Evolutionary conservation across 441 rosid species (phyloP).

Genomic region (Eruca vesicaria): DNA sequence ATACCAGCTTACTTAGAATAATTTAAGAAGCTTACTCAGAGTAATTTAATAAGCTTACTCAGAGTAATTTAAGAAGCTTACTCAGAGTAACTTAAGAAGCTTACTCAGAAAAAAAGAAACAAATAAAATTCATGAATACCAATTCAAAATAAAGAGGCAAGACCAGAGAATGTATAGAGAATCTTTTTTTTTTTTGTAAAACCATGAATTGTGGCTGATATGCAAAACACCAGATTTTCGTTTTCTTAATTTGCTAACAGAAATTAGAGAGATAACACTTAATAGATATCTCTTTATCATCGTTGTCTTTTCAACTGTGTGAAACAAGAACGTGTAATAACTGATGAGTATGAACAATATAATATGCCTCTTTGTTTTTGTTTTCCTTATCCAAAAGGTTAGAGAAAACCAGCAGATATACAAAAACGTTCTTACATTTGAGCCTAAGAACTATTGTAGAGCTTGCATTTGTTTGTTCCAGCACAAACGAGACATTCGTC

Average conservation of each 20-base stretch:
- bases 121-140: too few relatives aligned
- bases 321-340: conserved; percentile 1
- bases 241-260: background rate
- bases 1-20: background rate
- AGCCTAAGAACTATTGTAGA: conserved; percentile 41
- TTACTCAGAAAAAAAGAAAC: background rate
- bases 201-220: background rate
- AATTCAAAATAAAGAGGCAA: background rate
- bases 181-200: background rate
- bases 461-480: conserved; percentile 86
- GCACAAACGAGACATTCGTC: conserved; percentile 76
- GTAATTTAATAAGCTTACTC: background rate
- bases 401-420: conserved; percentile 2
- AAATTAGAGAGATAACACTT: background rate
- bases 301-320: background rate
- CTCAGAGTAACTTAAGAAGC: too few relatives aligned
- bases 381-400: background rate
- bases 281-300: background rate
- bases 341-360: conserved; percentile 8
- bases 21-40: background rate
- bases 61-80: background rate
- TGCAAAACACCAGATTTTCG: background rate
- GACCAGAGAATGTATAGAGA: background rate
- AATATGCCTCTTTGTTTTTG: background rate
- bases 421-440: conserved; percentile 17